Conservation (phyloP, 2,329 filamentous ascomycete species). For the Hymenoscyphus fructigenus region DNA sequence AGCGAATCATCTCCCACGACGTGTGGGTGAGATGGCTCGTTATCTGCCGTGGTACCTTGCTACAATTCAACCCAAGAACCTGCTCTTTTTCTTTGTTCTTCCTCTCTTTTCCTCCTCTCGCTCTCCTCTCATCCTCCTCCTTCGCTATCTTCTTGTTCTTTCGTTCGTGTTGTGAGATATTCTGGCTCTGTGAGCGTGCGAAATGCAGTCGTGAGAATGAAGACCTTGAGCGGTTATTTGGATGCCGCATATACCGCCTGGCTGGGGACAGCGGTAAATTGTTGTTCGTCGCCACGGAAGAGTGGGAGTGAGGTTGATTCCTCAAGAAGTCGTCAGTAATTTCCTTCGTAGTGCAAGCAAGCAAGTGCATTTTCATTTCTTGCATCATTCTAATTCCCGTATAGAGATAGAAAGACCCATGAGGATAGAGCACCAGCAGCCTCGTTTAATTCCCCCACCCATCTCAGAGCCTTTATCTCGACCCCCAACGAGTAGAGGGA, state of each 20-base stretch:
- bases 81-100: neutral
- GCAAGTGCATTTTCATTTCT: conserved; percentile 4
- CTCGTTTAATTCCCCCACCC: conserved; percentile 40
- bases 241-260: conserved; percentile 35
- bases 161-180: conserved; percentile 7
- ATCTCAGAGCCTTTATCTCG: conserved; percentile 32
- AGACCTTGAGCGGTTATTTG: conserved; percentile 35
- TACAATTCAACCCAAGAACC: neutral
- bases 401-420: conserved; percentile 39
- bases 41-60: conserved; percentile 10
- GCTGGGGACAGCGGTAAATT: conserved; percentile 31
- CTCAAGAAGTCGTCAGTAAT: neutral
- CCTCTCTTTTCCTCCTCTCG: neutral
- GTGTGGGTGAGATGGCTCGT: conserved; percentile 8
- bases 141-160: conserved; percentile 6
- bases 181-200: conserved; percentile 23
- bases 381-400: conserved; percentile 18
- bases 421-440: conserved; percentile 42
- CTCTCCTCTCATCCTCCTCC: conserved; percentile 11
- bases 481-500: conserved; percentile 31
- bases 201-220: conserved; percentile 35
- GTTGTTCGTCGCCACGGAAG: conserved; percentile 26
- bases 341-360: neutral
- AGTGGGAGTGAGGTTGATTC: conserved; percentile 8
- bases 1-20: neutral